These are phyloP conservation scores for Cavenderia fasciculata DNA, from an alignment of 78 protist species.

Conservation along the genomic window DNA sequence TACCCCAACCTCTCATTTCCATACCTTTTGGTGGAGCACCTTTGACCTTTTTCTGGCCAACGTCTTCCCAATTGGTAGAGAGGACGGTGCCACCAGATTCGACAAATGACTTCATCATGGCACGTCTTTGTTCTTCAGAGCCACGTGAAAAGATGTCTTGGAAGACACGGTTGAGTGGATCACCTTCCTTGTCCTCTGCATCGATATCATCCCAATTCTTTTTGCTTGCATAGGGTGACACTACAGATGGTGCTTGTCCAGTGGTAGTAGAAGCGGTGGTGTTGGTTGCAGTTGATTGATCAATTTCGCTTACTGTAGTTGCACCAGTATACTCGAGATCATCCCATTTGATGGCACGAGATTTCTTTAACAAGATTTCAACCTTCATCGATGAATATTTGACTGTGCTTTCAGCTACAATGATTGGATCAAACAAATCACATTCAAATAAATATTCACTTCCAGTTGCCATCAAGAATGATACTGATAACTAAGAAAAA, in stretches of 20 bases:
- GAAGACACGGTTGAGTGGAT: constrained; percentile 86
- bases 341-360: constrained; percentile 68
- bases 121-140: constrained; percentile 86
- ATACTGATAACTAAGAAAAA: no score
- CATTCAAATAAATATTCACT: constrained; percentile 66
- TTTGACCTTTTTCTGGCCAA: constrained; percentile 80
- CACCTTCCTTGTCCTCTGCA: constrained; percentile 83
- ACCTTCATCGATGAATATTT: constrained; percentile 57
- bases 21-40: constrained; percentile 88
- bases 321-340: constrained; percentile 50
- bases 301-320: constrained; percentile 14
- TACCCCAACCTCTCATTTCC: constrained; percentile 28
- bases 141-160: constrained; percentile 85
- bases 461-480: constrained; percentile 67
- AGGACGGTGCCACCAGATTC: constrained; percentile 96
- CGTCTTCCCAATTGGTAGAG: constrained; percentile 96
- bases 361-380: constrained; percentile 76
- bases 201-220: constrained; percentile 90
- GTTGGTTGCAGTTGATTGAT: neutral
- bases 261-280: neutral
- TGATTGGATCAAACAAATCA: constrained; percentile 70
- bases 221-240: constrained; percentile 31
- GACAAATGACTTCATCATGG: constrained; percentile 95
- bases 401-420: constrained; percentile 13
- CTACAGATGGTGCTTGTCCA: neutral